phyloP scores from a whole-genome alignment of 768 basidiomycete genomes.

The Leccinellum rugosiceps region DNA sequence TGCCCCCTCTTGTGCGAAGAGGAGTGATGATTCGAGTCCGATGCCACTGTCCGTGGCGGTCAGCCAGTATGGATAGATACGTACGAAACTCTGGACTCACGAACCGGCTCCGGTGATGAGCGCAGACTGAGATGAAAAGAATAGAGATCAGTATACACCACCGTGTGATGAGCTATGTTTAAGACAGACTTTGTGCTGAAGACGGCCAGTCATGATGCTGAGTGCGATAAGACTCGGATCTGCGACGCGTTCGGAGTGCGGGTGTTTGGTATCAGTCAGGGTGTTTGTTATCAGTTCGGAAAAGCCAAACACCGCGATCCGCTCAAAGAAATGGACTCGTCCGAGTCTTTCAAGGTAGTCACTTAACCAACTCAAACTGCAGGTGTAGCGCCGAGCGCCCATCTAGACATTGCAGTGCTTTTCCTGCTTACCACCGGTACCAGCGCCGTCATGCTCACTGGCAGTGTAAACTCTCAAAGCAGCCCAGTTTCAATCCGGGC shows the following conservation, averaged over 20 bases:
- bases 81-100: conserved; percentile 43
- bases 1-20: conserved; percentile 96
- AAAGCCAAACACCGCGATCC: not conserved
- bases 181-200: conserved; percentile 56
- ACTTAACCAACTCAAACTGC: not conserved
- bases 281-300: not conserved
- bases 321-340: not conserved
- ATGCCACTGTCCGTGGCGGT: conserved; percentile 73
- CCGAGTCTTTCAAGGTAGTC: not conserved
- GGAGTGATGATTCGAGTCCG: conserved; percentile 90
- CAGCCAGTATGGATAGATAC: not conserved
- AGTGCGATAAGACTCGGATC: conserved; percentile 3
- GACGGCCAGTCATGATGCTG: conserved; percentile 58
- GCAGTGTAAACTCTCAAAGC: not conserved
- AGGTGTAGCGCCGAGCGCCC: not conserved
- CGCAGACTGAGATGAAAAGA: conserved; percentile 48
- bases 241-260: not conserved
- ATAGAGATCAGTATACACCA: conserved; percentile 11
- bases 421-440: not conserved
- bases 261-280: not conserved
- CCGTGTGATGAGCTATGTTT: not conserved
- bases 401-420: conserved; percentile 1
- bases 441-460: not conserved
- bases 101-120: conserved; percentile 87
- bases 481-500: conserved; percentile 21